These are phyloP conservation scores for Malus domestica DNA, from an alignment of 306 rosid species.

Conservation along the genomic window ASM211411v1 NC_041795.1:7906501-7907000, in stretches of 20 bases:
- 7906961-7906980: no score
- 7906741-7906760: constrained; percentile 56
- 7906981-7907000: no score
- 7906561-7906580: constrained; percentile 28
- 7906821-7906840: no score
- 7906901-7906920: neutral
- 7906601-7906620: constrained; percentile 43
- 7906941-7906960: neutral
- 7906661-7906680: neutral
- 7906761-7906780: constrained; percentile 17
- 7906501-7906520: neutral
- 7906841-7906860: no score
- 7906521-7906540: neutral
- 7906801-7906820: neutral
- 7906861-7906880: no score
- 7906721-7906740: constrained; percentile 77
- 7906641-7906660: neutral
- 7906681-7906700: constrained; percentile 34
- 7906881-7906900: neutral
- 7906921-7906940: neutral
- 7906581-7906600: constrained; percentile 52
- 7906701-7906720: constrained; percentile 61
- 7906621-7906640: constrained; percentile 18
- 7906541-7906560: constrained; percentile 57
- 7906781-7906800: constrained; percentile 23